Conservation (phyloP, 805 yeast genomes). For the Myxozyma lipomycoides region DNA sequence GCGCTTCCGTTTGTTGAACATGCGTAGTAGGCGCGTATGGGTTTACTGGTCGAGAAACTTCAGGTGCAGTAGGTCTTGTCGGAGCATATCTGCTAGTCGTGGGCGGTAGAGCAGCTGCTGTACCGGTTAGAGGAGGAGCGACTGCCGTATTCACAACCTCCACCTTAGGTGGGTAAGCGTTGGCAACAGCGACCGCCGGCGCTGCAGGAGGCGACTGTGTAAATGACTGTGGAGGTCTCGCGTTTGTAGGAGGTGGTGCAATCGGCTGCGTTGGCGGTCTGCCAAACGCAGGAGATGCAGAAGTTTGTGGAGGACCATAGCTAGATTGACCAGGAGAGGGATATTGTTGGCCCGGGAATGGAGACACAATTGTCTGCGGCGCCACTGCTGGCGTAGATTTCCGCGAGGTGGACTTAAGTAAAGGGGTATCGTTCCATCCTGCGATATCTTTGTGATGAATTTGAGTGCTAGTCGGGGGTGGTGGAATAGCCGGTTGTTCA, state of each 20-base stretch:
- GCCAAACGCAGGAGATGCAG: slow-evolving; percentile 6
- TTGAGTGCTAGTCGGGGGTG: slow-evolving; percentile 22
- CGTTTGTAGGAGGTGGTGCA: slow-evolving; percentile 27
- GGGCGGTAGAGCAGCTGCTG: slow-evolving; percentile 19
- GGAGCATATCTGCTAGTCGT: slow-evolving; percentile 10
- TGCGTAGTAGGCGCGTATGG: slow-evolving; percentile 41
- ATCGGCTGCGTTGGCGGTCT: slow-evolving; percentile 12
- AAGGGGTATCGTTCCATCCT: slow-evolving; percentile 31
- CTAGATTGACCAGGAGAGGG: slow-evolving; percentile 37
- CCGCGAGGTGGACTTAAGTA: slow-evolving; percentile 16
- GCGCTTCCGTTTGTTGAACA: slow-evolving; percentile 11
- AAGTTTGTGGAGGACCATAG: slow-evolving; percentile 31
- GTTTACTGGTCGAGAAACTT: slow-evolving; percentile 38
- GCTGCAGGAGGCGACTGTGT: slow-evolving; percentile 25
- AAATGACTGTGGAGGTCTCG: slow-evolving; percentile 23
- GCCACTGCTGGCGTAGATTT: slow-evolving; percentile 33
- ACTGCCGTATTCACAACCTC: background rate
- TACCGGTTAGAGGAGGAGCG: slow-evolving; percentile 12
- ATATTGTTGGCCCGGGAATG: slow-evolving; percentile 29
- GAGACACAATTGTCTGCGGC: slow-evolving; percentile 25
- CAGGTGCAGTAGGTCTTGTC: slow-evolving; percentile 30
- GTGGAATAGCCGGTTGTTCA: slow-evolving; percentile 18
- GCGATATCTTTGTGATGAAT: slow-evolving; percentile 16
- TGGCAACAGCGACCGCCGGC: slow-evolving; percentile 1
- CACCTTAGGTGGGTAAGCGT: slow-evolving; percentile 11